Percentiles rank a stretch among this genome's conserved stretches.
phyloP scores from a whole-genome alignment of 352 stramenopile species.

The Phytophthora megakarya region DNA sequence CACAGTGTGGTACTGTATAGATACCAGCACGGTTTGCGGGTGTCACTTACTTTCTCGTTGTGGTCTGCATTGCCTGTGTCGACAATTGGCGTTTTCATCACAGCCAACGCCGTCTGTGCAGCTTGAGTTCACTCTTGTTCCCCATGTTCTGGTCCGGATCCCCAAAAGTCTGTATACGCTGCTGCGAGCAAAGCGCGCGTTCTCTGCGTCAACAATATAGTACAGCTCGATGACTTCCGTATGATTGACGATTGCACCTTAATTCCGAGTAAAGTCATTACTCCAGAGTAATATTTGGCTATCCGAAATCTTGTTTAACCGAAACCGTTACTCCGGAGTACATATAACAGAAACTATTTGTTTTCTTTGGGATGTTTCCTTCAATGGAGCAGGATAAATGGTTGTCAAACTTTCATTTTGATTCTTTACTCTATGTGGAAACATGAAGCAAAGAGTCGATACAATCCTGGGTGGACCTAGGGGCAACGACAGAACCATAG shows the following conservation, averaged over 20 bases:
- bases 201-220: too few species aligned
- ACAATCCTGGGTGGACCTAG: not conserved
- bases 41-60: too few species aligned
- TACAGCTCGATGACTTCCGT: not conserved
- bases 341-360: not conserved
- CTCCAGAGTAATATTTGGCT: not conserved
- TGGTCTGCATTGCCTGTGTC: conserved; percentile 33
- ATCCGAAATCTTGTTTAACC: not conserved
- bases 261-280: not conserved
- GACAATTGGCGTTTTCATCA: conserved; percentile 57
- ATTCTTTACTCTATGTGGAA: not conserved
- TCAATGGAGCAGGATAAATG: not conserved
- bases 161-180: too few species aligned
- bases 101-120: conserved; percentile 50
- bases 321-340: not conserved
- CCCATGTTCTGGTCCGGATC: too few species aligned
- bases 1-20: too few species aligned
- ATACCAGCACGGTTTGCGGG: too few species aligned
- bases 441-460: not conserved
- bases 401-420: not conserved
- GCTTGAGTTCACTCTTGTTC: too few species aligned
- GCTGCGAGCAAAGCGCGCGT: too few species aligned
- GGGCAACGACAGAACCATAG: too few species aligned
- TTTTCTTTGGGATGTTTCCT: not conserved
- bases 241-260: not conserved